Evolutionary conservation across 768 basidiomycete species (phyloP), one percentile per base, ranked within the genome.

Genomic region (Lyophyllum decastes): DNA sequence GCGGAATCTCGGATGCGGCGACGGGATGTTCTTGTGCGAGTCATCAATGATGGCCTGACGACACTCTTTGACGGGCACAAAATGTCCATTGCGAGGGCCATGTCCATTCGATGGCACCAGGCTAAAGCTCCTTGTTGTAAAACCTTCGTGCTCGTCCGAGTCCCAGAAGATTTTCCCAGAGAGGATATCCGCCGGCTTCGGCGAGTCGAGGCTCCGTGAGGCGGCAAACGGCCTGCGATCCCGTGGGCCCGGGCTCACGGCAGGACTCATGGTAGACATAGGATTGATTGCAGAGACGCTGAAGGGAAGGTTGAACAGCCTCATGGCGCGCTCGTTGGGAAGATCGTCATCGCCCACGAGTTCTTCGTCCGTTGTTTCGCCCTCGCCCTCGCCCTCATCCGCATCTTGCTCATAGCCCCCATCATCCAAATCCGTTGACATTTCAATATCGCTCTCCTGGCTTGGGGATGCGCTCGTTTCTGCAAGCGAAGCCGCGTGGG

Each of bases 351-450:
- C 81, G 53, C 88, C 89, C n/a, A 92, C 86, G 50, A 92, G 84
- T 59, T 94, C 90, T 60, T 91, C 89, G 66, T 92, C 91, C 1
- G 92, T 92, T 3, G 90, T 90, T 61, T 92, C 88, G 1, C 90
- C 89, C 6, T 84, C 88, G 1, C 90, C 89, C 6, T 84, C 87
- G 55, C 76, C 82, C 38, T 79, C 83, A 46, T 76, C 79, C 25
- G 70, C 76, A 54, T 81, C 81, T 56, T 82, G 73, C 55, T 77
- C 76, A 53, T 83, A 75, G 25, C 79, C 77, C 6, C 70, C 79
- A 34, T 81, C 80, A 41, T 78, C 77, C 62, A 70, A 68, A 34
- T 74, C 73, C 11, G 73, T 75, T 16, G 73, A 72, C 78, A 82
- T 71, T 56, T 79, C 72, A 24, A 73, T 75, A 75, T 91, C 86